Evolutionary conservation across 257 asterid genomes (phyloP).

Genomic region (Jacaranda copaia): DNA sequence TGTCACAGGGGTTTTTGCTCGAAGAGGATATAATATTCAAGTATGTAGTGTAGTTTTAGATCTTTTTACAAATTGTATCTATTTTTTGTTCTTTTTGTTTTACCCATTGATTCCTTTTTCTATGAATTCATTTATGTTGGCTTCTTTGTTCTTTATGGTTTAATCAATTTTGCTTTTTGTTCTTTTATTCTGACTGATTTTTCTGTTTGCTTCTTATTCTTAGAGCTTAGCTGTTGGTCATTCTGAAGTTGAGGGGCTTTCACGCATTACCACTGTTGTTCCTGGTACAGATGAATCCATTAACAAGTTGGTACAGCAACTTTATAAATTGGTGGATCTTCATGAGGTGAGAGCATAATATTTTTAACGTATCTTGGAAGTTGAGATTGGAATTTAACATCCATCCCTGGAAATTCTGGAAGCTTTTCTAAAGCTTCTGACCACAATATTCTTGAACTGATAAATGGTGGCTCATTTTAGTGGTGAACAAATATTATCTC

Average conservation of each 20-base stretch:
- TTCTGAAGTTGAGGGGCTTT: conserved; percentile 91
- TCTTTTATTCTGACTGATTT: neutral
- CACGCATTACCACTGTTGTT: conserved; percentile 98
- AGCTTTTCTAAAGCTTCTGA: neutral
- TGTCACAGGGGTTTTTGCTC: conserved; percentile 91
- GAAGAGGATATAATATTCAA: conserved; percentile 97
- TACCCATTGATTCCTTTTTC: conserved; percentile 18
- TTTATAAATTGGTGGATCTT: conserved; percentile 83
- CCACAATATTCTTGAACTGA: conserved; percentile 16
- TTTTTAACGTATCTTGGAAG: conserved; percentile 27
- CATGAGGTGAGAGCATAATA: conserved; percentile 80
- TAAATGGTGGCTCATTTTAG: conserved; percentile 15
- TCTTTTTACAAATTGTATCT: conserved; percentile 25
- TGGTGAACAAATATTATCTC: neutral
- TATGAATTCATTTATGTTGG: no score
- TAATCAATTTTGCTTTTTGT: no score
- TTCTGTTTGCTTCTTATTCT: conserved; percentile 33
- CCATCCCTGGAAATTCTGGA: neutral
- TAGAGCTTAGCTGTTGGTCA: conserved; percentile 99
- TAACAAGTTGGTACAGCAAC: conserved; percentile 84
- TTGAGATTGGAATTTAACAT: conserved; percentile 9
- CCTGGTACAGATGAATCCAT: conserved; percentile 96
- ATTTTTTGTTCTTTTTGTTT: conserved; percentile 7
- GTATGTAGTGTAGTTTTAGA: conserved; percentile 45
- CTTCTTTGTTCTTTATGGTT: no score